These are phyloP conservation scores for Aspergillus carlsbadensis DNA, from an alignment of 495 filamentous ascomycete species.

Conservation along the genomic window DNA sequence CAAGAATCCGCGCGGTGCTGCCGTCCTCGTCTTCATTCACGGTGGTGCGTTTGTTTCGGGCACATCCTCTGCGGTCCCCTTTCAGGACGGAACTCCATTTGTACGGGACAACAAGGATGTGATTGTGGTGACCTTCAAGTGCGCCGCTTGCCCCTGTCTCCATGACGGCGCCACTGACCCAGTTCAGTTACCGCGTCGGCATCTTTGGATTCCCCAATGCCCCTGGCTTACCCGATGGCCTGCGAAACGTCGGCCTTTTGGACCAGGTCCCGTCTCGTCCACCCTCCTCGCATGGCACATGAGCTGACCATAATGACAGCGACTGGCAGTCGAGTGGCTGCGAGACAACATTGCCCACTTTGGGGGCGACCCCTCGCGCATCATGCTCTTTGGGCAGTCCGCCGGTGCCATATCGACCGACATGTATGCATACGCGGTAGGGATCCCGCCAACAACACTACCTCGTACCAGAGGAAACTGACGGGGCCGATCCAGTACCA, in stretches of 20 bases:
- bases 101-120: slow-evolving; percentile 33
- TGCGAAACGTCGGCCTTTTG: slow-evolving; percentile 32
- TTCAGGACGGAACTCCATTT: slow-evolving; percentile 39
- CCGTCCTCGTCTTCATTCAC: slow-evolving; percentile 25
- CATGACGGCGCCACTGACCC: not conserved
- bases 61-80: slow-evolving; percentile 31
- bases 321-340: too few species aligned
- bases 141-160: not conserved
- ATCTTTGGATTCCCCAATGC: slow-evolving; percentile 39
- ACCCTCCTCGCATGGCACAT: slow-evolving; percentile 14
- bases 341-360: not conserved
- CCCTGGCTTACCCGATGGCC: slow-evolving; percentile 16
- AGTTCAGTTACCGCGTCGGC: slow-evolving; percentile 30
- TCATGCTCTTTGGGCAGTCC: not conserved
- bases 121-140: slow-evolving; percentile 34
- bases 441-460: not conserved
- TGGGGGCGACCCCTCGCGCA: not conserved
- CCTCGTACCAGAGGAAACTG: too few species aligned
- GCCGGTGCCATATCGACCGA: not conserved
- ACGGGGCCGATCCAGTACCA: too few species aligned
- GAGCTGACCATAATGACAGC: not conserved
- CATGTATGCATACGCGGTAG: not conserved
- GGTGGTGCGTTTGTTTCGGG: slow-evolving; percentile 30
- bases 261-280: slow-evolving; percentile 27
- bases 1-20: too few species aligned